phyloP scores from a whole-genome alignment of 1,139 yeast species.

The Pichia sp. region DNA sequence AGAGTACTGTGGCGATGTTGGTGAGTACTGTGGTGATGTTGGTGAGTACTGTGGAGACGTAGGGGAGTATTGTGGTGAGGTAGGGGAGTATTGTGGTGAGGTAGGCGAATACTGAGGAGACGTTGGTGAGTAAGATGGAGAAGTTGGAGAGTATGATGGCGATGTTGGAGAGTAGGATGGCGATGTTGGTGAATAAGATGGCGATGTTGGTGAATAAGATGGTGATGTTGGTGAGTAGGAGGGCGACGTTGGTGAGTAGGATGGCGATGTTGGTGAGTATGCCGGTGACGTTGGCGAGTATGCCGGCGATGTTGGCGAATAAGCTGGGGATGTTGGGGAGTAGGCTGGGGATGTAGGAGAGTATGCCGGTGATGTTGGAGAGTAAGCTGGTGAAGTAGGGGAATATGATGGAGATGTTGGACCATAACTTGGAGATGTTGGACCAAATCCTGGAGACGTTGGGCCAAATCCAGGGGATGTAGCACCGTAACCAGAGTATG shows the following conservation, averaged over 20 bases:
- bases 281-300: constrained; percentile 68
- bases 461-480: constrained; percentile 52
- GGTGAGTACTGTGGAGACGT: constrained; percentile 68
- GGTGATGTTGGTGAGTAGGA: constrained; percentile 64
- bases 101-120: constrained; percentile 67
- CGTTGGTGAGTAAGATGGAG: constrained; percentile 71
- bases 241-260: constrained; percentile 51
- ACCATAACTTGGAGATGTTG: constrained; percentile 43
- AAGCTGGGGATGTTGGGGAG: constrained; percentile 63
- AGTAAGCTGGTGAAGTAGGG: constrained; percentile 37
- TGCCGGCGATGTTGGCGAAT: constrained; percentile 66
- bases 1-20: constrained; percentile 55
- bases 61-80: constrained; percentile 64
- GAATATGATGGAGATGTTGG: constrained; percentile 42
- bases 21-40: constrained; percentile 62
- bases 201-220: constrained; percentile 48
- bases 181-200: constrained; percentile 58
- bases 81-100: constrained; percentile 64
- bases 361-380: constrained; percentile 58
- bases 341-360: constrained; percentile 52
- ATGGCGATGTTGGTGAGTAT: constrained; percentile 60
- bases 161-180: constrained; percentile 72
- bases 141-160: constrained; percentile 66
- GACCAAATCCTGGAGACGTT: constrained; percentile 45
- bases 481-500: constrained; percentile 50